These are phyloP conservation scores for Cladosporium sp. DNA, from an alignment of 2,329 filamentous ascomycete genomes.

Conservation along the genomic window DNA sequence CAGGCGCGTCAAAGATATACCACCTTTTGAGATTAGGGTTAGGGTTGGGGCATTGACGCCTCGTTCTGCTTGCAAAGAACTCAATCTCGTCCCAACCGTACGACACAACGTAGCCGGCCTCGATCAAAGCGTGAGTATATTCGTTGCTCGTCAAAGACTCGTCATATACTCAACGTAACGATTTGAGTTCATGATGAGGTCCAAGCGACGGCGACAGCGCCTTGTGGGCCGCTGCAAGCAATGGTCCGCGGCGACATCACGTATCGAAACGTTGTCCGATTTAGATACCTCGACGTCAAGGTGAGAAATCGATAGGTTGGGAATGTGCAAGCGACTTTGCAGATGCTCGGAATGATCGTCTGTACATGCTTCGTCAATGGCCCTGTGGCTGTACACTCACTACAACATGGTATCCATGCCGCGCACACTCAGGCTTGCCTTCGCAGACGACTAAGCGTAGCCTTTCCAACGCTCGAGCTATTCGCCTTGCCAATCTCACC, in stretches of 20 bases:
- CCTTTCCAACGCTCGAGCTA: constrained; percentile 68
- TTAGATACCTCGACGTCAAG: background rate
- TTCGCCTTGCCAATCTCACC: constrained; percentile 63
- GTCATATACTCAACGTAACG: background rate
- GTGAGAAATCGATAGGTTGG: background rate
- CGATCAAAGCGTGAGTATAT: background rate
- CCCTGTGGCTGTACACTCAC: background rate
- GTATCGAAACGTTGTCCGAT: background rate
- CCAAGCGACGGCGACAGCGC: background rate
- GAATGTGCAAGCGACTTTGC: background rate
- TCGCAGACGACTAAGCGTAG: constrained; percentile 38
- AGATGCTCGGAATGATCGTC: background rate
- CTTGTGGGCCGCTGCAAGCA: background rate
- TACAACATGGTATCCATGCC: no score
- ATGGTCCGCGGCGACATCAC: background rate
- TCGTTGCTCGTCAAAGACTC: background rate
- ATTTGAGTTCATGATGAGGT: background rate
- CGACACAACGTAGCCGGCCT: background rate
- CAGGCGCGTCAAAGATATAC: background rate
- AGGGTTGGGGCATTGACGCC: background rate
- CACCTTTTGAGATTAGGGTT: background rate
- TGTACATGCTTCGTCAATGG: background rate
- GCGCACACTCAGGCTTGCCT: background rate
- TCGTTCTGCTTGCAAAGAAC: background rate
- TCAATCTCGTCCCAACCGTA: background rate